These are phyloP conservation scores for Tricholoma hemisulphureum DNA, from an alignment of 768 basidiomycete genomes.

Conservation along the genomic window DNA sequence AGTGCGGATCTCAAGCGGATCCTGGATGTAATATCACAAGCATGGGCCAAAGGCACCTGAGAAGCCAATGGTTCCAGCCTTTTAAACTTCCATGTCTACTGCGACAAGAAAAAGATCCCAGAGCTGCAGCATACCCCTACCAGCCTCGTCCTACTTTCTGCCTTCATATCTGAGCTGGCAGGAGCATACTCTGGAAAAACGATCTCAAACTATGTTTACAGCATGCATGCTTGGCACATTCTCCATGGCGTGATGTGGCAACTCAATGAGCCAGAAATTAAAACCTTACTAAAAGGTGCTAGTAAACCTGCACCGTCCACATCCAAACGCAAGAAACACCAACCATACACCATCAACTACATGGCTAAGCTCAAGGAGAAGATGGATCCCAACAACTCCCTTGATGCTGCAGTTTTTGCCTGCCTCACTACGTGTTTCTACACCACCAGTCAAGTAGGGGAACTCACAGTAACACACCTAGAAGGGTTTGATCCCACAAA, in stretches of 20 bases:
- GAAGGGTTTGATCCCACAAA: conserved; percentile 4
- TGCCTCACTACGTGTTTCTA: background rate
- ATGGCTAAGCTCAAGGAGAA: background rate
- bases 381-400: background rate
- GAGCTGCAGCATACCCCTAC: conserved; percentile 27
- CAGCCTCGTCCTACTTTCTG: conserved; percentile 14
- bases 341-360: conserved; percentile 5
- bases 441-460: background rate
- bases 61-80: conserved; percentile 30
- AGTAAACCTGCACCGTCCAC: conserved; percentile 10
- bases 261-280: conserved; percentile 4
- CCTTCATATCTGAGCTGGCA: conserved; percentile 18
- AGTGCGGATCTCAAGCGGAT: background rate
- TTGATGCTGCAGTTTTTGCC: background rate
- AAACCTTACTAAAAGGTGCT: conserved; percentile 9
- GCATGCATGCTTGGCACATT: conserved; percentile 38
- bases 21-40: background rate
- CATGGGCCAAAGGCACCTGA: conserved; percentile 15
- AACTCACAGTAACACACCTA: conserved; percentile 21
- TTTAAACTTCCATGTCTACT: conserved; percentile 29
- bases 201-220: conserved; percentile 28
- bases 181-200: conserved; percentile 29
- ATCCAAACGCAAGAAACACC: conserved; percentile 9
- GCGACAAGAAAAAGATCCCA: conserved; percentile 22
- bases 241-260: conserved; percentile 25